Percentiles rank a stretch among this genome's conserved stretches.
These are phyloP conservation scores for Pseudonectria foliicola DNA, from an alignment of 2,329 filamentous ascomycete genomes.

Conservation along the genomic window DNA sequence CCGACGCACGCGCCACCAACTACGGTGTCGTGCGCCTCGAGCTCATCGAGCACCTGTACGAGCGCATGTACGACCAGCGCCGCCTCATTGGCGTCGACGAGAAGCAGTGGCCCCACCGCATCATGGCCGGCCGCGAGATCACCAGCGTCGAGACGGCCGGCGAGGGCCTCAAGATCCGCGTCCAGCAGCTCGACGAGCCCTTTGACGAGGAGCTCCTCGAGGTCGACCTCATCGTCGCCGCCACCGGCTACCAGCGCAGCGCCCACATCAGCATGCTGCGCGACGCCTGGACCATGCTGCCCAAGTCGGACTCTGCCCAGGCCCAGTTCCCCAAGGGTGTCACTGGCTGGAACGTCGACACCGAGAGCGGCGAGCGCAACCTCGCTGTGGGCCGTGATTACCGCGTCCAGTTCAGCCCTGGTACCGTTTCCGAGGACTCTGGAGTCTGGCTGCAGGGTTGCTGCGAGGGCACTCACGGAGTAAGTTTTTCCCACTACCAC, in stretches of 20 bases:
- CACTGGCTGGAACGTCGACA: slow-evolving; percentile 35
- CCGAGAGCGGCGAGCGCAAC: slow-evolving; percentile 33
- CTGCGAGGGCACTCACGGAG: slow-evolving; percentile 85
- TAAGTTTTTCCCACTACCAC: slow-evolving; percentile 49
- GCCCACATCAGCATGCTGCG: slow-evolving; percentile 72
- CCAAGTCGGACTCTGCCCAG: slow-evolving; percentile 32
- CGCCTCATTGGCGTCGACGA: slow-evolving; percentile 63
- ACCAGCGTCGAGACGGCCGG: slow-evolving; percentile 48
- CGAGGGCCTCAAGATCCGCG: slow-evolving; percentile 49
- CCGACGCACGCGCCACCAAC: slow-evolving; percentile 76
- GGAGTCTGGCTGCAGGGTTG: slow-evolving; percentile 92
- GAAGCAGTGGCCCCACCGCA: slow-evolving; percentile 71
- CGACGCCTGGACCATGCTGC: slow-evolving; percentile 58
- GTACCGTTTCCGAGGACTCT: slow-evolving; percentile 61
- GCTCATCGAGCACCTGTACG: slow-evolving; percentile 82
- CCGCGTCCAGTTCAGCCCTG: slow-evolving; percentile 61
- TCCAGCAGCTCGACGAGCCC: slow-evolving; percentile 41
- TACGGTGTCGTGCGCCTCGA: slow-evolving; percentile 91
- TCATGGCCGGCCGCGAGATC: slow-evolving; percentile 63
- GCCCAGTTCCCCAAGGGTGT: slow-evolving; percentile 28
- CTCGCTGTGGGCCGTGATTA: slow-evolving; percentile 75
- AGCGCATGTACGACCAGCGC: slow-evolving; percentile 79
- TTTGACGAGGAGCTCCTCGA: slow-evolving; percentile 55
- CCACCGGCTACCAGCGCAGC: slow-evolving; percentile 77
- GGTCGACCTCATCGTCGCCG: slow-evolving; percentile 76